Conservation (phyloP, 1,284 basidiomycete genomes). For the Naganishia cerealis region DNA sequence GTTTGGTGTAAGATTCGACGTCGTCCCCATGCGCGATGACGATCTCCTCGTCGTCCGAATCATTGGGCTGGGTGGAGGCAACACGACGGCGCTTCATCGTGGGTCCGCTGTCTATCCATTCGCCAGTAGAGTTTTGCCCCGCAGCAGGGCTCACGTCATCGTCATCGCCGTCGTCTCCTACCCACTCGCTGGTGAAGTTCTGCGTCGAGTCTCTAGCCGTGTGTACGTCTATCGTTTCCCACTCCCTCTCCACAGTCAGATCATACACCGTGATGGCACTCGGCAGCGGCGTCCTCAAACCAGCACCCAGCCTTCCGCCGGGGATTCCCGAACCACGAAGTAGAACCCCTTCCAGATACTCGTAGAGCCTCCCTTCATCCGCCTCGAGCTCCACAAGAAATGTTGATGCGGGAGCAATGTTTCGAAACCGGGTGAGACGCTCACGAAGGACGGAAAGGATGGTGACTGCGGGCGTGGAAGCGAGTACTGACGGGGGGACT, state of each 20-base stretch:
- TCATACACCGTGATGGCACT: slow-evolving; percentile 40
- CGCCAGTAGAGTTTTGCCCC: no score
- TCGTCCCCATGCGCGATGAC: slow-evolving; percentile 29
- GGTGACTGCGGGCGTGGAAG: slow-evolving; percentile 38
- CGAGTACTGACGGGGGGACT: slow-evolving; percentile 50
- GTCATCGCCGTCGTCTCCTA: slow-evolving; percentile 28
- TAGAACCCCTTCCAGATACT: slow-evolving; percentile 52
- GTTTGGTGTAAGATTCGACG: slow-evolving; percentile 37
- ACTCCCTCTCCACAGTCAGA: slow-evolving; percentile 38
- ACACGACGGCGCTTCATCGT: background rate
- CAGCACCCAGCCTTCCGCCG: background rate
- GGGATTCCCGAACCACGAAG: slow-evolving; percentile 39
- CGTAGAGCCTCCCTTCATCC: slow-evolving; percentile 49
- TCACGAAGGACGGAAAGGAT: slow-evolving; percentile 47
- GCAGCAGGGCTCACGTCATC: background rate
- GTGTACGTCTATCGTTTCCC: slow-evolving; percentile 42
- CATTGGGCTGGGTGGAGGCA: slow-evolving; percentile 37
- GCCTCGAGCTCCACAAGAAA: slow-evolving; percentile 42
- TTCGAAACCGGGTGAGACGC: slow-evolving; percentile 46
- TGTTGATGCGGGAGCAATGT: slow-evolving; percentile 39
- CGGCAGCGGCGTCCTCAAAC: slow-evolving; percentile 24
- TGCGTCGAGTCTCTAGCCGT: slow-evolving; percentile 33
- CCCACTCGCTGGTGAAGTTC: slow-evolving; percentile 23
- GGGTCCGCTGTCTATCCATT: background rate
- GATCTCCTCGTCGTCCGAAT: slow-evolving; percentile 49